Evolutionary conservation across 2,329 filamentous ascomycete genomes (phyloP), one percentile per base, ranked within the genome.

Genomic region (Thielaviopsis musarum): DNA sequence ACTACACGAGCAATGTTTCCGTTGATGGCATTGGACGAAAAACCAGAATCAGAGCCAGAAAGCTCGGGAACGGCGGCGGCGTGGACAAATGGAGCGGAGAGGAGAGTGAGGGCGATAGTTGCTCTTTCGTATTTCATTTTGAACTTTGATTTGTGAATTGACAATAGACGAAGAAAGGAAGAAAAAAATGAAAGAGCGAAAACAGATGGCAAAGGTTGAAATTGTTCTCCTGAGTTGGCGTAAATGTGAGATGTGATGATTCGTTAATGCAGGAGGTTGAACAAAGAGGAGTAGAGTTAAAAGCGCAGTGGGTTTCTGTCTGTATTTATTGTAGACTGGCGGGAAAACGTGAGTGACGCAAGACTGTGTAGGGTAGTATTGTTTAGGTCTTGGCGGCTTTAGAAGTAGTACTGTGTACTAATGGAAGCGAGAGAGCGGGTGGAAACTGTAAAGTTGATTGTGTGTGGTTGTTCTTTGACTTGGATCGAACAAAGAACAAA

Each of bases 31-130:
- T 53, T 13, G 4, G 30, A 57, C 15, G 56, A 28, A 30, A 41
- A 51, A 17, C 19, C 54, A 28, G 28, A 55, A 15, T 49, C 49
- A 2, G 56, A 30, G 56, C 61, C 51, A 28, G 62, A 56, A 52
- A 61, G 54, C 41, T 70, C 65, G 26, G 63, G 58, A 45, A 64
- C 63, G 7, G 66, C 64, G 12, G 62, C 57, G 9, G 65, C 59
- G 64, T 63, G 61, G 58, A 66, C 62, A 66, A 64, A 60, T 66
- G 67, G 64, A 28, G 60, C 52, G 56, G 56, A 59, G 26, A 59
- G 34, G 17, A 60, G 5, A 6, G 54, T 49, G 22, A 60, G 48
- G 21, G 21, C 22, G 12, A 53, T 41, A 5, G 54, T 21, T 21
- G 30, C 6, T 22, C 22, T 9, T 17, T 54, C 52, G 19, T 21